phyloP scores from a whole-genome alignment of 2,329 filamentous ascomycete species.

The Gnomoniopsis smithogilvyi region DNA sequence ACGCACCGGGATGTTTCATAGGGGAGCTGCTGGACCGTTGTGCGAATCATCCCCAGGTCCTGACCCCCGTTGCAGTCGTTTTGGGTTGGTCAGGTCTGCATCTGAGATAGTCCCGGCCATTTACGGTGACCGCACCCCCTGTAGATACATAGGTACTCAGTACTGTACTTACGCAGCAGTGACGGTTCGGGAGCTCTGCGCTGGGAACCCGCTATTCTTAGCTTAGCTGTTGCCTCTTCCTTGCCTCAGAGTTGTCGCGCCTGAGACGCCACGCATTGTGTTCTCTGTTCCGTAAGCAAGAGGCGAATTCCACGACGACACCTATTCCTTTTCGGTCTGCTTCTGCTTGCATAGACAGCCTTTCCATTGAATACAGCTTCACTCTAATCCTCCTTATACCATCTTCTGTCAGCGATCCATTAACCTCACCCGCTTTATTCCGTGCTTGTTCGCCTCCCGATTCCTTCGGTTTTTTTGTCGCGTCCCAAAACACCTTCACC shows the following conservation, averaged over 20 bases:
- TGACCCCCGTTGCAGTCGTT: too few species aligned
- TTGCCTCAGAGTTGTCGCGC: constrained; percentile 3
- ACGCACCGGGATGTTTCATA: too few species aligned
- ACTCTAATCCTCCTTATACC: not conserved
- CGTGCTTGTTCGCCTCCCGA: not conserved
- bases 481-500: not conserved
- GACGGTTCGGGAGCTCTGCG: not conserved
- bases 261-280: constrained; percentile 8
- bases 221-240: not conserved
- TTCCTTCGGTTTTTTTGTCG: not conserved
- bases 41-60: too few species aligned
- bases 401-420: not conserved
- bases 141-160: not conserved
- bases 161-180: too few species aligned
- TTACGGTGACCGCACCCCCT: too few species aligned
- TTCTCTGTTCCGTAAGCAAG: not conserved
- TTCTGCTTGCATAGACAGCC: not conserved
- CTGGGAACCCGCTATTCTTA: constrained; percentile 1
- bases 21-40: too few species aligned
- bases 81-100: too few species aligned
- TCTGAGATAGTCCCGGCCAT: too few species aligned
- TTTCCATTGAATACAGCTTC: not conserved
- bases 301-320: not conserved
- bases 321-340: not conserved
- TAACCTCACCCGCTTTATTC: too few species aligned